phyloP scores from a whole-genome alignment of 2,329 filamentous ascomycete species.

The Penicillium frequentans region DNA sequence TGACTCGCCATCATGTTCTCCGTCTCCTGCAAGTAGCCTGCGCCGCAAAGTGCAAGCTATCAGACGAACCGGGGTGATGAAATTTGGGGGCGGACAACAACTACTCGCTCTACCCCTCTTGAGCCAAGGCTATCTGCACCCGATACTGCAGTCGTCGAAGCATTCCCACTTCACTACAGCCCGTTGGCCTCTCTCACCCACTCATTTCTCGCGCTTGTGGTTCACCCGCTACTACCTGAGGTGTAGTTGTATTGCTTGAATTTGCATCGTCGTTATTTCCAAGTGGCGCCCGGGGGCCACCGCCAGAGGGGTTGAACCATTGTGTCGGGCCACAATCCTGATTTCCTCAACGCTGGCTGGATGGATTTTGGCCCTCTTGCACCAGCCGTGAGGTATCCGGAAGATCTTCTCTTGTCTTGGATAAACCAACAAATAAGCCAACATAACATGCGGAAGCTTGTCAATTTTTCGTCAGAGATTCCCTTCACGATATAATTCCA shows the following conservation, averaged over 20 bases:
- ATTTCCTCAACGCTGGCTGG: constrained; percentile 12
- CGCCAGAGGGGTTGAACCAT: constrained; percentile 29
- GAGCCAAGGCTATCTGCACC: constrained; percentile 12
- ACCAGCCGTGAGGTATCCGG: constrained; percentile 10
- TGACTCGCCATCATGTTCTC: constrained; percentile 12
- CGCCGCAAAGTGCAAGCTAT: constrained; percentile 17
- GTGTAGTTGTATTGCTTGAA: constrained; percentile 18
- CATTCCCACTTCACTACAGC: constrained; percentile 8
- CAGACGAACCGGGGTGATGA: constrained; percentile 9
- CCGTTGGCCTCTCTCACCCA: constrained; percentile 5
- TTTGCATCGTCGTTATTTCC: constrained; percentile 9
- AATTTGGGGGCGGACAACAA: constrained; percentile 5
- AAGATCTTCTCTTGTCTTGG: constrained; percentile 21
- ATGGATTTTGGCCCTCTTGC: constrained; percentile 16
- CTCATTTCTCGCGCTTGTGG: constrained; percentile 11
- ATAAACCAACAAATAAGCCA: background rate
- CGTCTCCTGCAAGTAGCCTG: constrained; percentile 13
- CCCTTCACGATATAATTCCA: constrained; percentile 25
- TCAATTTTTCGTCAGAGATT: constrained; percentile 15
- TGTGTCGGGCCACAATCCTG: constrained; percentile 25
- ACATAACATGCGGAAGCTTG: constrained; percentile 21
- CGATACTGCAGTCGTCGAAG: constrained; percentile 16
- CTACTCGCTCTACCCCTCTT: constrained; percentile 15
- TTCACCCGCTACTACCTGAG: constrained; percentile 11
- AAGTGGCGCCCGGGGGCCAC: constrained; percentile 14